Evolutionary conservation across 176 grass and related monocot genomes (phyloP), one percentile per base, ranked within the genome.

Genomic region (Rhynchospora tenuis): DNA sequence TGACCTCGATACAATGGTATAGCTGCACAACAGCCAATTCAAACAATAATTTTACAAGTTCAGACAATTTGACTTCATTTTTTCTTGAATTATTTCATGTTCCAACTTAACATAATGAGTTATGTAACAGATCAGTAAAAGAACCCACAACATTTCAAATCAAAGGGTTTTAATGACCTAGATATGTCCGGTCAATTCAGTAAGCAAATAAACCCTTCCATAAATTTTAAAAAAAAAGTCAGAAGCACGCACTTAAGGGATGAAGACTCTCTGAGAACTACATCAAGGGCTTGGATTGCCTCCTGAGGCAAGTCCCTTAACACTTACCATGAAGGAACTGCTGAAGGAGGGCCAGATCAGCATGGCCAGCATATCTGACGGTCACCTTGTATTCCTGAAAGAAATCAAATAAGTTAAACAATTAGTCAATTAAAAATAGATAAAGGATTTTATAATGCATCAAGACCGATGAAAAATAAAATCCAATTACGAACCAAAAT

Each of bases 251-350:
- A 92, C 92, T 87, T 93, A 75, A 78, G 43, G 38, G 89, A 91
- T 75, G 95, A 84, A 0, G 90, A 92, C 38, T 97, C 92, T 76
- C 95, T 94, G 28, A 94, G 87, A 64, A 97, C 95, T 76, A 97
- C 92, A 86, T 97, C 90, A 69, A 97, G 89, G 17, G 82, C 92
- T 89, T 97, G 92, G 45, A 97, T 92, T 6, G 90, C 86, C 81
- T 94, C 89, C 71, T 97, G 95, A 17, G 95, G 92, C 81, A 90
- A 83, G 83, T 97, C 95, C 77, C 83, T 92, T 19, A 89, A n/a
- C n/a, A 83, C 48, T 45, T 89, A 55, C 95, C 87, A 43, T 27
- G 27, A 10, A 97, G 76, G 59, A 98, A 94, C 11, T 92, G 47
- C 13, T 89, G 79, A 1, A 98, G 90, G 74, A 90, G 80, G 61